Base-by-base conservation (phyloP, 371 early-diverging fungal species). In the Neoconidiobolus thromboides region DNA sequence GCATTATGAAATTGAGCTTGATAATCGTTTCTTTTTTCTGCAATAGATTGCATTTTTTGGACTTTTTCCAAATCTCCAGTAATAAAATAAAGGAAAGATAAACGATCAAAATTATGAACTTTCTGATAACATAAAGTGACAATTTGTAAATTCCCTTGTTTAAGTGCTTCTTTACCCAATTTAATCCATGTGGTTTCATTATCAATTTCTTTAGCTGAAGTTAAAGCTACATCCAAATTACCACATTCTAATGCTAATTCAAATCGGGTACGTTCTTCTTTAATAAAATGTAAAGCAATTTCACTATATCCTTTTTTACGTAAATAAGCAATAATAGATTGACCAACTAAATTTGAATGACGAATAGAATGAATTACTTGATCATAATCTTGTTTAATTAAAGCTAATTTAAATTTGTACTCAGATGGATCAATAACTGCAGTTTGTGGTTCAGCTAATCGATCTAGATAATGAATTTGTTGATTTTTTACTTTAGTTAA, bases 281-380 rank as follows among this genome's bases (percentile, higher is more conserved):
- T 86, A 43, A 99, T 94, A 79, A 96, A 98, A 68, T 96, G 93
- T 42, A 98, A 74, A 2, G 99, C 99, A 67, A 98, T 86, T 76
- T 93, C 95, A 1, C 98, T 94, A 67, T 94, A 94, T 0, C 96
- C 94, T 71, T 97, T 96, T 80, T 93, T 89, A 69, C 95, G 96
- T 63, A 99, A 73, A 73, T 93, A 98, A 0, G 95, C 90, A 69
- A 99, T 92, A 70, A 98, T 95, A 26, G 92, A 82, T 69, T 98
- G 94, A 2, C 99, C 99, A 5, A 97, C 93, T 50, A 99, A 73
- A 71, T 92, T 91, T 2, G 91, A 89, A 61, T 82, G 89, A 60
- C 91, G 83, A 62, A 99, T 98, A 58, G 96, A 88, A 64, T 87
- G 81, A 48, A 93, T 70, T 0, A 99, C 91, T 65, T 89, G 87